Percentiles rank a stretch among this genome's conserved stretches.
Conservation (phyloP, 2,329 filamentous ascomycete genomes). For the Tolypocladium guangdongense region DNA sequence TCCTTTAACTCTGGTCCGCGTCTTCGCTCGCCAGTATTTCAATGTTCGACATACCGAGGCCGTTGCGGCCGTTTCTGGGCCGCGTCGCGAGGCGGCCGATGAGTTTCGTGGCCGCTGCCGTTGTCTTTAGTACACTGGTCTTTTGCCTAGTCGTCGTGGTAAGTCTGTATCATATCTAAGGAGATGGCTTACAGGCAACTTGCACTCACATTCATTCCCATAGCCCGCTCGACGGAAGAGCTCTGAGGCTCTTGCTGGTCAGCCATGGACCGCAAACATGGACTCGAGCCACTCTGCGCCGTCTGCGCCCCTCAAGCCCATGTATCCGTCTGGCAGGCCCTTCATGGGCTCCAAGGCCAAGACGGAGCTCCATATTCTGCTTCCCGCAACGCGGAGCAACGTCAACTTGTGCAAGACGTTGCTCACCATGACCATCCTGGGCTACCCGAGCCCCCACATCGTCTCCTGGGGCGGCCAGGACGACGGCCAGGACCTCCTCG, state of each 20-base stretch:
- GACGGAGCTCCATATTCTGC: conserved; percentile 13
- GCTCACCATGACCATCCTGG: conserved; percentile 14
- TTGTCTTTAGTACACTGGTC: conserved; percentile 6
- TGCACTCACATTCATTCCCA: background rate
- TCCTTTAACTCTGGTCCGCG: background rate
- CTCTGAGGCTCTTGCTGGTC: background rate
- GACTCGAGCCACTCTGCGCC: background rate
- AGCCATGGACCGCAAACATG: background rate
- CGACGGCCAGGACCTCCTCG: conserved; percentile 6
- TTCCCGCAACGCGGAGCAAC: conserved; percentile 13
- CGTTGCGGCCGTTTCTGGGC: background rate
- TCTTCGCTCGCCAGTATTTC: background rate
- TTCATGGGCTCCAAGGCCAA: background rate
- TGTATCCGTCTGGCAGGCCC: background rate
- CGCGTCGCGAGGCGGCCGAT: background rate
- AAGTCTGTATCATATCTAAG: background rate
- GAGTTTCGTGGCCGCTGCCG: background rate
- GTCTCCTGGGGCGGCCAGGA: conserved; percentile 15
- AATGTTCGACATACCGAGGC: background rate
- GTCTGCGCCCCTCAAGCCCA: background rate
- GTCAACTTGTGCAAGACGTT: conserved; percentile 20
- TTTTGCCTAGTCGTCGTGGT: conserved; percentile 4
- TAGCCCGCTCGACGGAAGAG: background rate
- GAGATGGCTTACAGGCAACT: background rate
- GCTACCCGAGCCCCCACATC: conserved; percentile 17